Evolutionary conservation across 257 asterid genomes (phyloP).

Genomic region (Oldenlandia corymbosa): DNA sequence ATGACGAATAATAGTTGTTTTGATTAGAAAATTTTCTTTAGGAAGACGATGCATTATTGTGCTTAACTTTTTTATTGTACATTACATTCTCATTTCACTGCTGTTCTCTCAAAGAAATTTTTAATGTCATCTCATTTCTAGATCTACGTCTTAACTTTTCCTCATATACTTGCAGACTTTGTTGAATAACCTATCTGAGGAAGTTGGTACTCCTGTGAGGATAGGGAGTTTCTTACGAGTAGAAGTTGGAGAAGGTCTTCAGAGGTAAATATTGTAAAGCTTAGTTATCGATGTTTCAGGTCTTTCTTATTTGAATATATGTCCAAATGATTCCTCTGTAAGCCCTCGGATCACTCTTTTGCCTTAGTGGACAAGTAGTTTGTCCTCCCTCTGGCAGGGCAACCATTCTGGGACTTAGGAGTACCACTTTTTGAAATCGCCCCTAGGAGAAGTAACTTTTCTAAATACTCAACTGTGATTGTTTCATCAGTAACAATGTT

Average conservation of each 20-base stretch:
- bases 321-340: not conserved
- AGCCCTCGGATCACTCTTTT: not conserved
- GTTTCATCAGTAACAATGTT: conserved; percentile 2
- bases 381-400: not conserved
- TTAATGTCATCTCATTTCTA: not conserved
- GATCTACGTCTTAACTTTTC: conserved; percentile 10
- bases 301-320: conserved; percentile 8
- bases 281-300: conserved; percentile 3
- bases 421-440: too few species aligned
- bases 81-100: not conserved
- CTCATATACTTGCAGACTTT: conserved; percentile 47
- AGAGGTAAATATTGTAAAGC: conserved; percentile 41
- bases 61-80: not conserved
- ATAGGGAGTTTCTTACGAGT: conserved; percentile 70
- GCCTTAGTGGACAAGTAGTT: not conserved
- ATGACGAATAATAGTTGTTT: not conserved
- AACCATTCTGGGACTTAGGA: too few species aligned
- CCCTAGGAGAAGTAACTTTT: not conserved
- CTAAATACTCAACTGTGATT: not conserved
- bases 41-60: not conserved
- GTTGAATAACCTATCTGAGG: conserved; percentile 64
- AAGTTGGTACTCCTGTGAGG: conserved; percentile 77
- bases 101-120: not conserved
- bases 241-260: conserved; percentile 88
- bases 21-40: not conserved